Evolutionary conservation across 345 rosid genomes (phyloP).

Genomic region (Heritiera fomes): DNA sequence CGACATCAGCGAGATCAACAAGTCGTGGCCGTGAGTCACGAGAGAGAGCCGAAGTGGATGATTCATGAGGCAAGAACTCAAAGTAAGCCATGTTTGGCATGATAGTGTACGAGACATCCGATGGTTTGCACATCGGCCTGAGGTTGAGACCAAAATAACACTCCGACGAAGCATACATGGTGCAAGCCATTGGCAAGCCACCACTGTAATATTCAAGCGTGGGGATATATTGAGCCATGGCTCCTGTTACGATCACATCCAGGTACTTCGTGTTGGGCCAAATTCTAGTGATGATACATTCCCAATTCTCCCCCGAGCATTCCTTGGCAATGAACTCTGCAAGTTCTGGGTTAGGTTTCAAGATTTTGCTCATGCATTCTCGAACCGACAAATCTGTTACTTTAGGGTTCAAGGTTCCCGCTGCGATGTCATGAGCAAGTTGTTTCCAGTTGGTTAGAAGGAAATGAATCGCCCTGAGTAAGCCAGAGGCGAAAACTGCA

Average conservation of each 20-base stretch:
- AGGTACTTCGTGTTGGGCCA: constrained; percentile 93
- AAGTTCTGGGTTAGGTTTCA: constrained; percentile 60
- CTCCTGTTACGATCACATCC: constrained; percentile 91
- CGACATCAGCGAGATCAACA: constrained; percentile 68
- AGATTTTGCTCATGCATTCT: constrained; percentile 45
- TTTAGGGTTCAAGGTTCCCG: constrained; percentile 63
- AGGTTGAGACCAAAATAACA: constrained; percentile 88
- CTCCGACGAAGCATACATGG: constrained; percentile 97
- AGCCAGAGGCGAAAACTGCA: constrained; percentile 89
- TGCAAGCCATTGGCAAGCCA: constrained; percentile 80
- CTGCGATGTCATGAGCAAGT: constrained; percentile 55
- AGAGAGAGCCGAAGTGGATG: constrained; percentile 11
- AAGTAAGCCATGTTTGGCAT: constrained; percentile 95
- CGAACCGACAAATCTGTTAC: constrained; percentile 51
- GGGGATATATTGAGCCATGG: constrained; percentile 97
- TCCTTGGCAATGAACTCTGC: constrained; percentile 52
- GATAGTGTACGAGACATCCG: constrained; percentile 83
- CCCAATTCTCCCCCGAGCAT: constrained; percentile 67
- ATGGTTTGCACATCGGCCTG: constrained; percentile 73
- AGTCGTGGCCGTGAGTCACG: constrained; percentile 44
- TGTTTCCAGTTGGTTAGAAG: constrained; percentile 69
- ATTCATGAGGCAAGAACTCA: constrained; percentile 61
- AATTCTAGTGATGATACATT: constrained; percentile 60
- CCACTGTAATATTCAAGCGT: constrained; percentile 78
- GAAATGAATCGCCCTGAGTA: constrained; percentile 77